Conservation (phyloP, 768 basidiomycete genomes). For the Ramaria sp. region DNA sequence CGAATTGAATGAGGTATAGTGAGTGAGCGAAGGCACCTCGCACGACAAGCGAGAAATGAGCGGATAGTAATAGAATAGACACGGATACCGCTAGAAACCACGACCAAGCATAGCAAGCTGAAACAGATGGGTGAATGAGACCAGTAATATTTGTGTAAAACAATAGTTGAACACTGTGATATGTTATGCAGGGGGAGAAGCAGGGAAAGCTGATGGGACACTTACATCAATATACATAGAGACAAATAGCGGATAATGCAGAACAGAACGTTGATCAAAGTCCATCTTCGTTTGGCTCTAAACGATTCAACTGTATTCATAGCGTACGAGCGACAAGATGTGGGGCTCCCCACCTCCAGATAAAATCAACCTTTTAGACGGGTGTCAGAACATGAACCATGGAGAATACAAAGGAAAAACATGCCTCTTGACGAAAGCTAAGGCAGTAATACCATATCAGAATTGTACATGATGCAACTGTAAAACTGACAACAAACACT, state of each 20-base stretch:
- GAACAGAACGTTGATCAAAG: not conserved
- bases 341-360: not conserved
- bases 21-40: not conserved
- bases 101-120: not conserved
- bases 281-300: not conserved
- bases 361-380: not conserved
- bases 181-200: not conserved
- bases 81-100: not conserved
- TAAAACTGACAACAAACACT: no score
- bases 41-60: not conserved
- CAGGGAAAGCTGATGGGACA: not conserved
- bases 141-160: conserved; percentile 1
- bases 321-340: no score
- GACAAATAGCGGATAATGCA: not conserved
- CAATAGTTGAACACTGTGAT: not conserved
- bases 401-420: no score
- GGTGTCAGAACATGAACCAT: no score
- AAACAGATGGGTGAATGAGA: not conserved
- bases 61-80: not conserved
- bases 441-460: no score
- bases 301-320: not conserved
- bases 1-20: not conserved
- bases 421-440: no score
- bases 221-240: not conserved
- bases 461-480: no score